These are phyloP conservation scores for Fragilariopsis cylindrus DNA, from an alignment of 108 stramenopile species.

Conservation along the genomic window DNA sequence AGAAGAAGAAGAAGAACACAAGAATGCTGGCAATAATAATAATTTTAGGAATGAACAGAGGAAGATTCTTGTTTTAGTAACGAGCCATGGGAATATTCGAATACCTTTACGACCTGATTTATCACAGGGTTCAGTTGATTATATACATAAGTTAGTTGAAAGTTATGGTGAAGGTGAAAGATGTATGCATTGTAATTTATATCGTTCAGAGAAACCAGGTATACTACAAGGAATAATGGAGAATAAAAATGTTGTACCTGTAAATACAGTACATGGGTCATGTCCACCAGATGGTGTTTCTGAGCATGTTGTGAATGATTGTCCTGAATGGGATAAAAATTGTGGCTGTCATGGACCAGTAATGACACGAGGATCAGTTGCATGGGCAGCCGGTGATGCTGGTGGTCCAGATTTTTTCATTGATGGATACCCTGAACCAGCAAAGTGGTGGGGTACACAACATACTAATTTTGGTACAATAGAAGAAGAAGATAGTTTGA, in stretches of 20 bases:
- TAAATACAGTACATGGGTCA: conserved; percentile 35
- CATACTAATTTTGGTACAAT: conserved; percentile 74
- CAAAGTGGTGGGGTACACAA: conserved; percentile 73
- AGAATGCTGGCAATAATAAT: neutral
- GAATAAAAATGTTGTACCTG: conserved; percentile 11
- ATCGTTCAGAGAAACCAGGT: conserved; percentile 67
- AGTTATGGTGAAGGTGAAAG: conserved; percentile 5
- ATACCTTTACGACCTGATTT: conserved; percentile 59
- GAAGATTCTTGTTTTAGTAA: conserved; percentile 24
- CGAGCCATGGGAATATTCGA: conserved; percentile 47
- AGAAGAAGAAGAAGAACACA: neutral
- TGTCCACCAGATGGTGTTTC: conserved; percentile 61
- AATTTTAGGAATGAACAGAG: neutral
- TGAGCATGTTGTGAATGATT: conserved; percentile 33
- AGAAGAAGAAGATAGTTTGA: conserved; percentile 45
- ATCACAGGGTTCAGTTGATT: conserved; percentile 54
- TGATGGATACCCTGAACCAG: conserved; percentile 52
- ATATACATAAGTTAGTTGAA: conserved; percentile 52
- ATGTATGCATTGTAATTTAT: conserved; percentile 71
- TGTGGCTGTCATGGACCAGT: conserved; percentile 77
- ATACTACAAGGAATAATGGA: conserved; percentile 72
- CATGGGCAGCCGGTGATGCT: conserved; percentile 68
- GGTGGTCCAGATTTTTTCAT: conserved; percentile 81
- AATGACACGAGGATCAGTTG: conserved; percentile 79
- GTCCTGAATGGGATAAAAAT: conserved; percentile 63